Conservation (phyloP, 805 yeast genomes). For the Metschnikowia gelsemii region DNA sequence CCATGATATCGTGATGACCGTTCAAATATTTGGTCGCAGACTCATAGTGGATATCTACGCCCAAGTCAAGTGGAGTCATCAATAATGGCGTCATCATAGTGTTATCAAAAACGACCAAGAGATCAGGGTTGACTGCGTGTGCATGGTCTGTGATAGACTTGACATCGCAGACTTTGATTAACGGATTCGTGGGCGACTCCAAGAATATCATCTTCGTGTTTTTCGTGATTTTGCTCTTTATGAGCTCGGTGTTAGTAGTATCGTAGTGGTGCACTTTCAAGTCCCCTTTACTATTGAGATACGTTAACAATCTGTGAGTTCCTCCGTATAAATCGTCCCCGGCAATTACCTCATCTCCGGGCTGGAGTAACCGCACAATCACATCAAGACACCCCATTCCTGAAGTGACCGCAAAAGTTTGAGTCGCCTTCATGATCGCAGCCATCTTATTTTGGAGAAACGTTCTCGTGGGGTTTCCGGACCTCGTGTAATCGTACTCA, state of each 20-base stretch:
- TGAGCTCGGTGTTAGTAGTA: constrained; percentile 67
- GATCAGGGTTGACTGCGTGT: constrained; percentile 63
- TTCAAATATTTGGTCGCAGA: constrained; percentile 90
- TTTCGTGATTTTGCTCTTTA: constrained; percentile 53
- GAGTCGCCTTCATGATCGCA: constrained; percentile 72
- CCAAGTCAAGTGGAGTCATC: constrained; percentile 81
- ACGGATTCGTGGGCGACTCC: constrained; percentile 93
- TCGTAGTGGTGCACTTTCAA: constrained; percentile 74
- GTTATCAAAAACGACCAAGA: constrained; percentile 83
- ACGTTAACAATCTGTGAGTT: constrained; percentile 79
- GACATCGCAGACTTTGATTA: constrained; percentile 83
- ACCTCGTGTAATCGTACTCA: constrained; percentile 72
- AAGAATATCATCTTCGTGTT: constrained; percentile 76
- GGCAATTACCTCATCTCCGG: constrained; percentile 90
- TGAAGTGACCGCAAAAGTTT: constrained; percentile 77
- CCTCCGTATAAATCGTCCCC: constrained; percentile 97
- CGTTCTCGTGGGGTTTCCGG: constrained; percentile 92
- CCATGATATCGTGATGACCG: constrained; percentile 97
- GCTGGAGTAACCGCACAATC: constrained; percentile 66
- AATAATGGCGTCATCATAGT: constrained; percentile 95
- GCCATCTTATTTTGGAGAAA: constrained; percentile 75
- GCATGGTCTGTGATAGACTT: constrained; percentile 64
- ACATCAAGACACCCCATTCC: constrained; percentile 95
- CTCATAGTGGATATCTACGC: constrained; percentile 90
- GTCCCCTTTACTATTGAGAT: constrained; percentile 60